A percentile compares a stretch with the other conserved stretches of the same genome.
These are phyloP conservation scores for Magnusiomyces suaveolens DNA, from an alignment of 1,139 yeast species.

Conservation along the genomic window DNA sequence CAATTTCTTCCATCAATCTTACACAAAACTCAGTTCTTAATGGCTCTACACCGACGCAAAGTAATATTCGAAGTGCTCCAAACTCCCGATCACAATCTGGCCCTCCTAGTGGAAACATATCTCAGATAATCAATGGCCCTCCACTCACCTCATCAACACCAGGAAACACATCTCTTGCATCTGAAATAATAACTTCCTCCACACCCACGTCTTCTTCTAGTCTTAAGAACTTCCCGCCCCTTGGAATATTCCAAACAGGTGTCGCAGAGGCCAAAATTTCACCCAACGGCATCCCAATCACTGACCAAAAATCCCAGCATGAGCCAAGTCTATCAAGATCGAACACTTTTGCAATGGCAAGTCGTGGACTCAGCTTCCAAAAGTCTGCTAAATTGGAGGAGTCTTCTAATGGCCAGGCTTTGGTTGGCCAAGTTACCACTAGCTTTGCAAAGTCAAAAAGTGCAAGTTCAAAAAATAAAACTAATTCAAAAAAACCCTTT, in stretches of 20 bases:
- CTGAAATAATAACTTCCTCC: neutral
- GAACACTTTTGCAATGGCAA: neutral
- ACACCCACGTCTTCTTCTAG: neutral
- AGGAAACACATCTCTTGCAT: neutral
- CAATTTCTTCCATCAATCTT: neutral
- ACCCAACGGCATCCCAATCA: neutral
- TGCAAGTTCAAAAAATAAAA: too few species aligned
- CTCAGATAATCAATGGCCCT: neutral
- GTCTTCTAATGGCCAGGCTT: neutral
- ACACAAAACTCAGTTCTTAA: neutral
- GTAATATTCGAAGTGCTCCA: neutral
- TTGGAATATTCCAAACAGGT: neutral
- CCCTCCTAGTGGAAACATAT: neutral
- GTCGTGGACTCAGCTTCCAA: neutral
- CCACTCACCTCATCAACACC: neutral
- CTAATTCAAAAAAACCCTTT: too few species aligned
- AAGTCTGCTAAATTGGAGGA: neutral
- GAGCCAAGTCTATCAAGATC: neutral
- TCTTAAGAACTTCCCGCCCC: neutral
- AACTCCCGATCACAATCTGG: neutral
- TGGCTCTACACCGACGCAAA: neutral
- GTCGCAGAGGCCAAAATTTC: neutral
- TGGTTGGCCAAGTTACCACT: neutral
- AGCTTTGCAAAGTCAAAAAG: neutral
- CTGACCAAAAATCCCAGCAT: neutral